Percentiles rank a stretch among this genome's conserved stretches.
These are phyloP conservation scores for Maudiozyma turicensis DNA, from an alignment of 805 yeast genomes.

Conservation along the genomic window DNA sequence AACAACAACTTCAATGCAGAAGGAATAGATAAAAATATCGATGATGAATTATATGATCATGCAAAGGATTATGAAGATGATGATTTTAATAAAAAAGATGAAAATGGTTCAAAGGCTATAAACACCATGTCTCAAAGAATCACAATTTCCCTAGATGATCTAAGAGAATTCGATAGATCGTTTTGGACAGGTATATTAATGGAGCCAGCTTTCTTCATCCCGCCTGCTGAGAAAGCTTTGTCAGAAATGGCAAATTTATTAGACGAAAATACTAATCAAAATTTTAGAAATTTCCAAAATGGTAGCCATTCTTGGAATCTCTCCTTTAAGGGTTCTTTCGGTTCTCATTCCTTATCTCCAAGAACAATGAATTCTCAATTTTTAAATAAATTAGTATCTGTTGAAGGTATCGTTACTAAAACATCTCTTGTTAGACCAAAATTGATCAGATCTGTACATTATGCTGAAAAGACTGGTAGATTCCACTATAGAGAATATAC, in stretches of 20 bases:
- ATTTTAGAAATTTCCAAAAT: slow-evolving; percentile 41
- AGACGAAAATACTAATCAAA: slow-evolving; percentile 32
- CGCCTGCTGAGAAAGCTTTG: slow-evolving; percentile 82
- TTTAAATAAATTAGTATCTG: slow-evolving; percentile 71
- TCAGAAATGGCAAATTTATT: slow-evolving; percentile 69
- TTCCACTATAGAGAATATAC: slow-evolving; percentile 88
- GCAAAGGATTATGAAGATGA: slow-evolving; percentile 5
- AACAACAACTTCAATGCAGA: slow-evolving; percentile 33
- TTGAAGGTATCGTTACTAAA: slow-evolving; percentile 93
- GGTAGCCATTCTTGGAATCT: slow-evolving; percentile 40
- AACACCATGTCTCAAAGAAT: slow-evolving; percentile 38
- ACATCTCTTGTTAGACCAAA: slow-evolving; percentile 92
- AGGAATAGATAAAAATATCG: slow-evolving; percentile 4
- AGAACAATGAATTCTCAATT: slow-evolving; percentile 71
- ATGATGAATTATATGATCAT: slow-evolving; percentile 6
- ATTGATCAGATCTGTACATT: slow-evolving; percentile 83
- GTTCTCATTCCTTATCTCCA: slow-evolving; percentile 78
- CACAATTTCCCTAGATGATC: slow-evolving; percentile 71
- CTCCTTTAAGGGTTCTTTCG: slow-evolving; percentile 85
- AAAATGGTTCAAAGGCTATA: not conserved
- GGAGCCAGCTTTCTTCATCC: slow-evolving; percentile 75
- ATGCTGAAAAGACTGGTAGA: slow-evolving; percentile 71
- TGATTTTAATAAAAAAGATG: slow-evolving; percentile 5
- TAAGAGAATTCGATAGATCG: slow-evolving; percentile 70
- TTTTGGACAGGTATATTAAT: slow-evolving; percentile 70